Conservation (phyloP, 1,139 yeast species). For the Pneumocystis sp. region DNA sequence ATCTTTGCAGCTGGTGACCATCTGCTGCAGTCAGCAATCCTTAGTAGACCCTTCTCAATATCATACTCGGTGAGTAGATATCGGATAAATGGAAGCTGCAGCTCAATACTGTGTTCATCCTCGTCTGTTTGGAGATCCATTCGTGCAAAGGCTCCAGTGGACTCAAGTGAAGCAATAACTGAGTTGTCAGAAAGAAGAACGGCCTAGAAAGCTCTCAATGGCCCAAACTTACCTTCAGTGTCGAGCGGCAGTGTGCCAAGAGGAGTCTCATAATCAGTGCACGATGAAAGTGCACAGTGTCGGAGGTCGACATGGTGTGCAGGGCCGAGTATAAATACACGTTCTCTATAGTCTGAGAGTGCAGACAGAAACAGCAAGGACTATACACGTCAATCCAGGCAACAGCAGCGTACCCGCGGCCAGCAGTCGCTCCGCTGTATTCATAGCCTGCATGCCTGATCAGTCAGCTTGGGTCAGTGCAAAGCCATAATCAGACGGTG, state of each 20-base stretch:
- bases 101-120: slow-evolving; percentile 85
- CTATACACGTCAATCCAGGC: slow-evolving; percentile 36
- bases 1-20: slow-evolving; percentile 22
- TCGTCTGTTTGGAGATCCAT: slow-evolving; percentile 55
- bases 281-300: slow-evolving; percentile 40
- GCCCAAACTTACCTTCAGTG: slow-evolving; percentile 22
- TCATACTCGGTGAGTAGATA: slow-evolving; percentile 26
- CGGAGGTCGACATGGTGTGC: slow-evolving; percentile 52
- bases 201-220: background rate
- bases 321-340: slow-evolving; percentile 79
- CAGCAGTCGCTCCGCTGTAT: slow-evolving; percentile 66
- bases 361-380: background rate
- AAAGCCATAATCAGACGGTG: background rate
- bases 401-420: slow-evolving; percentile 61
- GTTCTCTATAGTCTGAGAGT: slow-evolving; percentile 23
- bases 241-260: slow-evolving; percentile 64
- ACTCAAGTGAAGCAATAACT: slow-evolving; percentile 19
- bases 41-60: slow-evolving; percentile 19
- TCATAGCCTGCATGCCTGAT: slow-evolving; percentile 70
- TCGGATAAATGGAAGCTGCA: slow-evolving; percentile 75
- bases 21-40: slow-evolving; percentile 20
- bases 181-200: background rate
- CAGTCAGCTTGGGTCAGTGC: background rate
- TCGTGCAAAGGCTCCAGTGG: slow-evolving; percentile 31
- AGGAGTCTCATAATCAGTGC: slow-evolving; percentile 57